Base-by-base conservation (phyloP, 306 rosid species). In the Rosa multiflora region DNA sequence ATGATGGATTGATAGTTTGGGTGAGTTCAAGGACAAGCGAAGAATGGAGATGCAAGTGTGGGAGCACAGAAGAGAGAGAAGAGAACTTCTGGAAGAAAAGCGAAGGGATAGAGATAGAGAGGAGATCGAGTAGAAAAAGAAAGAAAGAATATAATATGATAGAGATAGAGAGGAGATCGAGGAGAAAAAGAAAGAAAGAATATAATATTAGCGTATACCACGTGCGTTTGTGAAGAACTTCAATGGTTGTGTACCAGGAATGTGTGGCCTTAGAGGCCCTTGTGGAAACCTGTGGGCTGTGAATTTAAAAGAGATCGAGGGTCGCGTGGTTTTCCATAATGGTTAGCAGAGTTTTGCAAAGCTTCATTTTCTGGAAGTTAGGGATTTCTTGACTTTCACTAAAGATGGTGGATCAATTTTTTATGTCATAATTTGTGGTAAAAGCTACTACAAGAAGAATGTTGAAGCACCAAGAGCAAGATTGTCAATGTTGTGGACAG, bases 401-500 rank as follows among this genome's bases (percentile, higher is more conserved):
- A 68, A 55, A 18, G 64, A 55, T 32, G 76, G 71, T 5, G 53
- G 21, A 20, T 68, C 84, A 20, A 37, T 9, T 1, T 81, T 75
- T 14, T 43, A 48, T 20, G 76, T 59, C 21, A 75, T 44, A 23
- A 67, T 80, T 4, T 80, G 52, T 74, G 49, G 64, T 8, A 53
- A 39, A 18, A 32, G 59, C 69, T 7, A 58, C 44, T 81, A 70
- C 40, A 76, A 81, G 42, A 75, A 75, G 71, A 39, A 67, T 26
- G 26, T 35, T 5, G 40, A 58, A 42, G 21, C 18, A 35, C 56
- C 61, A 44, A 49, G 47, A 56, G 11, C 3, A 29, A 7, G 48
- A 69, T 1, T n/a, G 53, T 3, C 23, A n/a, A 3, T 62, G 39
- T 17, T 35, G 43, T 15, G 39, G 20, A 64, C 70, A 35, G 44